Conservation (phyloP, 306 rosid genomes). For the Boehmeria nivea region DNA sequence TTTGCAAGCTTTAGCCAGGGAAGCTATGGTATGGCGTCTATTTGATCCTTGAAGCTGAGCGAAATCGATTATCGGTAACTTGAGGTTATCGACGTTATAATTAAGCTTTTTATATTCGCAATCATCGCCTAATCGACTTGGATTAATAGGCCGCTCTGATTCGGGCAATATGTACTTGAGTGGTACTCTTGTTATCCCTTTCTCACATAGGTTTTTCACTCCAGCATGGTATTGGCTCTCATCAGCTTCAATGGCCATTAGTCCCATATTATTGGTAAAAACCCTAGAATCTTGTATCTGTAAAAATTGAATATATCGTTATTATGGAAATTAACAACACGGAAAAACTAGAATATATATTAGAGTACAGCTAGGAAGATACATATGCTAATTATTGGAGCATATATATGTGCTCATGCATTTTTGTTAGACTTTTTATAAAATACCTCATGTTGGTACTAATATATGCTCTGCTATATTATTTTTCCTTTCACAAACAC, state of each 20-base stretch:
- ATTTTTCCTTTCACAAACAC: too few relatives aligned
- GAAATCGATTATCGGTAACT: conserved; percentile 24
- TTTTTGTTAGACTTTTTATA: too few relatives aligned
- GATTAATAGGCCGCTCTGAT: conserved; percentile 9
- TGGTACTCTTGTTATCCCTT: conserved; percentile 18
- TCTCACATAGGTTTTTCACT: conserved; percentile 22
- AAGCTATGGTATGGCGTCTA: conserved; percentile 2
- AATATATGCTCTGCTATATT: too few relatives aligned
- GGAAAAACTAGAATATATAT: background rate
- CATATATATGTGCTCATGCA: too few relatives aligned
- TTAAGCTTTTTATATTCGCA: background rate
- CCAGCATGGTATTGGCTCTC: conserved; percentile 20
- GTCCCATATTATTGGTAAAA: background rate
- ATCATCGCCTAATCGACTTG: too few relatives aligned
- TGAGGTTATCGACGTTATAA: background rate
- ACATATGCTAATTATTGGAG: too few relatives aligned
- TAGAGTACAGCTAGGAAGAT: too few relatives aligned
- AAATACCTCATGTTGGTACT: too few relatives aligned
- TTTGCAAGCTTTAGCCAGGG: conserved; percentile 23
- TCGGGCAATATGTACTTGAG: conserved; percentile 22
- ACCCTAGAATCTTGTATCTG: too few relatives aligned
- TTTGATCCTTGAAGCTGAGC: conserved; percentile 17
- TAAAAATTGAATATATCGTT: background rate
- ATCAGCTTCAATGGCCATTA: background rate
- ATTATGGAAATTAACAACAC: too few relatives aligned